Conservation (phyloP, 768 basidiomycete species). For the Mycena belliarum region DNA sequence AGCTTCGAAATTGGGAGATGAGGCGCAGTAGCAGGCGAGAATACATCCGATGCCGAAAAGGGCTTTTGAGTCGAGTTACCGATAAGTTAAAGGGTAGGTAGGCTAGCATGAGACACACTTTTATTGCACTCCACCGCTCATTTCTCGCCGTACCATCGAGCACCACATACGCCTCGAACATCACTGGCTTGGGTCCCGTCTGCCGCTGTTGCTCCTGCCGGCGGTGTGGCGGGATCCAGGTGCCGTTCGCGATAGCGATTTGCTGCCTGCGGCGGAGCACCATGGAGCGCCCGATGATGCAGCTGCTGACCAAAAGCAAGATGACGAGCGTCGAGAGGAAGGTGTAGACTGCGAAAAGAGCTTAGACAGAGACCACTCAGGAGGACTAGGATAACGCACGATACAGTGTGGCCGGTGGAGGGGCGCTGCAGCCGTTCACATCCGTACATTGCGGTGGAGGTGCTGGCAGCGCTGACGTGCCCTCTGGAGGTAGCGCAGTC, state of each 20-base stretch:
- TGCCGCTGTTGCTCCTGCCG: not conserved
- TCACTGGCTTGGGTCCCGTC: not conserved
- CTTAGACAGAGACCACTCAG: not conserved
- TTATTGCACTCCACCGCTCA: not conserved
- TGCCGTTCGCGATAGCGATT: constrained; percentile 42
- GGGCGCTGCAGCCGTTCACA: not conserved
- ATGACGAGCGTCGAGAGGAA: constrained; percentile 43
- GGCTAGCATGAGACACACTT: too few relatives aligned
- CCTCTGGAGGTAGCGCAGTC: too few relatives aligned
- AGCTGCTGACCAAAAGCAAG: constrained; percentile 43
- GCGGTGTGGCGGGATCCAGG: constrained; percentile 28
- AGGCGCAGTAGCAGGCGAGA: not conserved
- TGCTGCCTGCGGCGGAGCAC: constrained; percentile 41
- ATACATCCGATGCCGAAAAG: not conserved
- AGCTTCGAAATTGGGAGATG: not conserved
- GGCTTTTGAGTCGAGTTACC: too few relatives aligned
- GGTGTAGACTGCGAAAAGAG: constrained; percentile 22
- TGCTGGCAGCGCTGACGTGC: too few relatives aligned
- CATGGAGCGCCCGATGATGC: constrained; percentile 41
- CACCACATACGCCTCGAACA: not conserved
- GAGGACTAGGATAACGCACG: not conserved
- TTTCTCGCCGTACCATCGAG: not conserved
- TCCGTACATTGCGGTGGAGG: not conserved
- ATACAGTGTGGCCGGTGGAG: not conserved
- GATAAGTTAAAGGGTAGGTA: too few relatives aligned